These are phyloP conservation scores for Yamadazyma diospyri DNA, from an alignment of 1,139 yeast species.

Conservation along the genomic window DNA sequence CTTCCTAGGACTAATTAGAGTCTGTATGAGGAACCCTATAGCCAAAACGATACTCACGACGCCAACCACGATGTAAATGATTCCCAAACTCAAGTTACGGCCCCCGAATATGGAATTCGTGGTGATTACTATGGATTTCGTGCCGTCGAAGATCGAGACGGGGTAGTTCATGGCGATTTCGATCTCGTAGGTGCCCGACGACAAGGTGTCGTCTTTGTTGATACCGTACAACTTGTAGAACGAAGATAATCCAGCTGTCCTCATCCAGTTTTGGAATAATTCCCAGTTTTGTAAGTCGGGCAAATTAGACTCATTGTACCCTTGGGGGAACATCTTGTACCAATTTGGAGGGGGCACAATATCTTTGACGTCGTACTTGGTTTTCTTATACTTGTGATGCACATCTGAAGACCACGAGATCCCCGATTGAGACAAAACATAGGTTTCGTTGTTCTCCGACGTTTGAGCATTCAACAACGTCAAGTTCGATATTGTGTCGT, in stretches of 20 bases:
- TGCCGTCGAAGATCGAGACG: constrained; percentile 63
- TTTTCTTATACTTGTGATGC: constrained; percentile 69
- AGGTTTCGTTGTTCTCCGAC: constrained; percentile 46
- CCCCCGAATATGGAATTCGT: constrained; percentile 72
- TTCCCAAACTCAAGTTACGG: constrained; percentile 61
- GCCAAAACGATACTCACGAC: constrained; percentile 47
- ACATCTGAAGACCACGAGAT: constrained; percentile 88
- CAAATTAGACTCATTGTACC: constrained; percentile 77
- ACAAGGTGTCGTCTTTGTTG: constrained; percentile 46
- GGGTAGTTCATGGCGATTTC: constrained; percentile 68
- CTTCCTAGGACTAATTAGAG: constrained; percentile 44
- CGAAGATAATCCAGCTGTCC: constrained; percentile 73
- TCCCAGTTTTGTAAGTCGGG: constrained; percentile 58
- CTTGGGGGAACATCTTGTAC: constrained; percentile 80
- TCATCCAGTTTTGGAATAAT: constrained; percentile 73
- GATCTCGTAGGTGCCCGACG: constrained; percentile 58
- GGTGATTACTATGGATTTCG: constrained; percentile 62
- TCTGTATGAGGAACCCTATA: constrained; percentile 43
- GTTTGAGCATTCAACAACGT: constrained; percentile 43
- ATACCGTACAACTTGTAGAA: constrained; percentile 65
- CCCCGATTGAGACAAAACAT: constrained; percentile 60
- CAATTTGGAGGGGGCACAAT: constrained; percentile 97
- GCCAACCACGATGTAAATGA: constrained; percentile 65
- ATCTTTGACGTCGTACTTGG: constrained; percentile 63
- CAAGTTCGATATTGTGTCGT: constrained; percentile 66